phyloP scores from a whole-genome alignment of 176 grass and related monocot species.

The Oryza coarctata region DNA sequence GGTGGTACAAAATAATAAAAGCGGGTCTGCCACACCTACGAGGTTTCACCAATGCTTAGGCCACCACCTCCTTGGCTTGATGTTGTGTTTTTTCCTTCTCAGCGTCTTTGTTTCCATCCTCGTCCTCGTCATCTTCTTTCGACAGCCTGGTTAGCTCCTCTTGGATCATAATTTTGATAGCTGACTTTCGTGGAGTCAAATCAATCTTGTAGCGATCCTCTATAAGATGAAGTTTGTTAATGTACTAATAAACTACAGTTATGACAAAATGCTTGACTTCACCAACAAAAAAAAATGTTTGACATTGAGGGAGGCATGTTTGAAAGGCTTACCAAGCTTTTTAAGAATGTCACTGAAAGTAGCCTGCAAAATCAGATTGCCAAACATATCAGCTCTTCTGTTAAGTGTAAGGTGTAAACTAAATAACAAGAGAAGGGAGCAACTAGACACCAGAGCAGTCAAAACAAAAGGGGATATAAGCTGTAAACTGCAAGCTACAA shows the following conservation, averaged over 20 bases:
- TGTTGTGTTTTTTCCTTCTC: constrained; percentile 33
- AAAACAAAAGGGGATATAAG: neutral
- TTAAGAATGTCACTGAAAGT: constrained; percentile 86
- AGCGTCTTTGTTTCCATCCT: constrained; percentile 30
- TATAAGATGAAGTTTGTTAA: constrained; percentile 32
- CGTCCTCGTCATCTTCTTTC: constrained; percentile 39
- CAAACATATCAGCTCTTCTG: constrained; percentile 25
- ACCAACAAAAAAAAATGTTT: neutral
- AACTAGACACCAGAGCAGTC: neutral
- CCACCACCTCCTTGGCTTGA: constrained; percentile 35
- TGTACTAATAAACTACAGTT: neutral
- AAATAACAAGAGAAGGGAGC: neutral
- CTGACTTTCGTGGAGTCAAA: constrained; percentile 56
- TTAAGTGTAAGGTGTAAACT: neutral
- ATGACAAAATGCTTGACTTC: neutral
- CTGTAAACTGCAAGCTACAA: neutral
- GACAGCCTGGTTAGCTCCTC: constrained; percentile 69
- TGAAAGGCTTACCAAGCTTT: constrained; percentile 60
- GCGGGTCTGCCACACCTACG: constrained; percentile 33
- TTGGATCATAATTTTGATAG: constrained; percentile 74
- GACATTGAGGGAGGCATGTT: neutral
- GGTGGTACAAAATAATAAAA: constrained; percentile 43
- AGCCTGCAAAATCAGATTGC: constrained; percentile 55
- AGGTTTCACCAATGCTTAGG: constrained; percentile 26
- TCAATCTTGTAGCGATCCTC: constrained; percentile 69